Base-by-base conservation (phyloP, 2,329 filamentous ascomycete genomes). In the Hypoxylon sp. region DNA sequence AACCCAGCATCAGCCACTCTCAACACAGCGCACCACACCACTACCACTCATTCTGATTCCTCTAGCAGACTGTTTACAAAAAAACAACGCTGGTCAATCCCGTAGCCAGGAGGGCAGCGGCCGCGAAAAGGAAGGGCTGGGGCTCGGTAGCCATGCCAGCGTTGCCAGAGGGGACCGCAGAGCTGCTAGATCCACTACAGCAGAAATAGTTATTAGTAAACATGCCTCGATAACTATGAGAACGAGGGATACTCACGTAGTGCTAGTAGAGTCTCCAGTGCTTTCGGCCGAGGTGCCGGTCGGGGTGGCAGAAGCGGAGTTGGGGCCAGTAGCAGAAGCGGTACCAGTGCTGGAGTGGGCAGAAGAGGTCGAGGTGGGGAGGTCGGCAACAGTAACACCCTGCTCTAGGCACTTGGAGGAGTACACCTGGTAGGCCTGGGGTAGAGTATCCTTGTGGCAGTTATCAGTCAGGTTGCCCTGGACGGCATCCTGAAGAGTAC, bases 401-500 rank as follows among this genome's bases (percentile, higher is more conserved):
- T 68, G 29, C 17, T 58, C 70, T 50, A 66, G 37, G 65, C 71
- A 73, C 65, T 72, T 73, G 63, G 65, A 69, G 31, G 70, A 68
- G 61, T 73, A 73, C 48, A 63, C 70, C 33, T 64, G n/a, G 65
- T 73, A 70, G 53, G 71, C 71, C 60, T 52, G 26, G 54, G 70
- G 53, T 14, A 72, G 63, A 22, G 51, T 46, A 29, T 69, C 63
- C 42, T 46, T 63, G 61, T 69, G 61, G 68, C 71, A 73, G 54
- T 39, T 54, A 4, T 64, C 39, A 37, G 70, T 73, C 55, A 73
- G 47, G 61, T 72, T 73, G 63, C 70, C 66, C 53, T 59, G 61
- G 46, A 72, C 57, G 58, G 77, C 53, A 10, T 69, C 46, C 59
- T 73, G 70, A 26, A 80, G 77, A 52, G 80, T 77, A 44, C 72